Base-by-base conservation (phyloP, 1,139 yeast species). In the Candida tetrigidarum region DNA sequence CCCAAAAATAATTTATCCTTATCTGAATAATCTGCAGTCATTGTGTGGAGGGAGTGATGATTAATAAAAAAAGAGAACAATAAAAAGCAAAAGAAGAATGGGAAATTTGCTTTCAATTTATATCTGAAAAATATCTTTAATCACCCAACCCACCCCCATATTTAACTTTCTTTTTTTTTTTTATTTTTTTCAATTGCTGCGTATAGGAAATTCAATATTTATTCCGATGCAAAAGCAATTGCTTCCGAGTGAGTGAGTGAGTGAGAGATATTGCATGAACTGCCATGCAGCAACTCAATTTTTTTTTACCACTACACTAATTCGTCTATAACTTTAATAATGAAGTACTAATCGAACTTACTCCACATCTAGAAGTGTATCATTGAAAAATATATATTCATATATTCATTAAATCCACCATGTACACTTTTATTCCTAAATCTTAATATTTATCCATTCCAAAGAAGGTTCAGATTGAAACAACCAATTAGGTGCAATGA, bases 1-100 rank as follows among this genome's bases (percentile, higher is more conserved):
- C 97, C 97, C 49, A 87, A 66, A 55, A 67, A 84, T 42, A 77
- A 65, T 20, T 62, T 64, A 15, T 51, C 46, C 19, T 52, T 41
- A 12, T 41, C 38, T 25, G 57, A 47, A 51, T 49, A 62, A 22
- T 44, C 46, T 25, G 41, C 14, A 30, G 33, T 39, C 14, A 37
- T 26, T 9, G 27, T 25, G 5, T 12, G 3, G 15, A 12, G 14
- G 29, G 5, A 23, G 37, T 16, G 30, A 12, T 27, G 12, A 4
- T n/a, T 7, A 12, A 27, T 5, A 2, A 29, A 16, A 14, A 3
- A 4, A 7, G 12, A 5, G 16, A 29, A 16, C 9, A 29, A 4
- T 5, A 15, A 7, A n/a, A 19, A 18, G 35, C 15, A 32, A 11
- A 16, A 27, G 20, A 27, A 10, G 18, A 11, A 18, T 11, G 39